Evolutionary conservation across 495 filamentous ascomycete species (phyloP).

Genomic region (Penicillium canariense): DNA sequence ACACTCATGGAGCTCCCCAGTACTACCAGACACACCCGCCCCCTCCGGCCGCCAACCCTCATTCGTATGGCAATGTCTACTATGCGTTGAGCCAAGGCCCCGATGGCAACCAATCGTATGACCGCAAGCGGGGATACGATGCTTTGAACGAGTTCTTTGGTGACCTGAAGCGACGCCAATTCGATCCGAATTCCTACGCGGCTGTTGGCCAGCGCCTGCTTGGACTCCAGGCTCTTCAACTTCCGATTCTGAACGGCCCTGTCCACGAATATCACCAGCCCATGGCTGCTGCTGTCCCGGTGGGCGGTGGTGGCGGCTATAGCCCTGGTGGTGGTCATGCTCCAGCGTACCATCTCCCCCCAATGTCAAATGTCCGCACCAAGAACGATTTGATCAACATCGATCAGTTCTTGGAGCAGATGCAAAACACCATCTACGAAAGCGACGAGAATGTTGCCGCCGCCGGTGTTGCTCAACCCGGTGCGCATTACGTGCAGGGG

Average conservation of each 20-base stretch:
- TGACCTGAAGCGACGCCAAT: conserved; percentile 81
- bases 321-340: conserved; percentile 47
- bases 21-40: conserved; percentile 61
- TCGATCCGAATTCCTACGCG: conserved; percentile 79
- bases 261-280: conserved; percentile 62
- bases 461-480: conserved; percentile 68
- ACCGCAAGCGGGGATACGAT: conserved; percentile 79
- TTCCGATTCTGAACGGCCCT: conserved; percentile 64
- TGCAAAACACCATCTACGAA: conserved; percentile 93
- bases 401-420: conserved; percentile 90
- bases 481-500: conserved; percentile 59
- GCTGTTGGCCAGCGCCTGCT: conserved; percentile 79
- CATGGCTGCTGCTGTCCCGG: conserved; percentile 55
- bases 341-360: conserved; percentile 70
- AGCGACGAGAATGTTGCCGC: conserved; percentile 75
- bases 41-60: conserved; percentile 42
- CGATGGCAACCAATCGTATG: conserved; percentile 51
- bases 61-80: conserved; percentile 69
- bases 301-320: conserved; percentile 55
- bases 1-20: conserved; percentile 49
- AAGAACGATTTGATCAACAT: conserved; percentile 91
- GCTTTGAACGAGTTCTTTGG: conserved; percentile 92
- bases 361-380: conserved; percentile 81
- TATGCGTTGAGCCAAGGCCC: conserved; percentile 61
- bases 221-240: conserved; percentile 65